Conservation (phyloP, 345 rosid genomes). For the Sisymbrium irio region DNA sequence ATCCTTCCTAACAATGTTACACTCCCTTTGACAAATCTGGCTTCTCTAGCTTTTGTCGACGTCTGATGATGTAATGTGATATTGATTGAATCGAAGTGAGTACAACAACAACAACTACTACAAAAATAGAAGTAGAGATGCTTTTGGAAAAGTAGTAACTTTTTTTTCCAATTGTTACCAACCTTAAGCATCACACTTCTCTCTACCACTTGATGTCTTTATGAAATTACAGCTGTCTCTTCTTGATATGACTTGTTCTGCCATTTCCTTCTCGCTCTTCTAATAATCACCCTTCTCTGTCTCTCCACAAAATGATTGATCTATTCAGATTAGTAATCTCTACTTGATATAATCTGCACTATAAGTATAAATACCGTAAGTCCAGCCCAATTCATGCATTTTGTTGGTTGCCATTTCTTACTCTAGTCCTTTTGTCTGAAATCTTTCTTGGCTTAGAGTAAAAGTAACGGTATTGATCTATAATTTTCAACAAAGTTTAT, state of each 20-base stretch:
- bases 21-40: constrained; percentile 30
- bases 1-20: constrained; percentile 30
- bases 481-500: constrained; percentile 6
- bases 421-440: not conserved
- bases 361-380: not conserved
- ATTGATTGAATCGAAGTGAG: constrained; percentile 25
- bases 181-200: constrained; percentile 37
- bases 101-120: constrained; percentile 27
- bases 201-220: constrained; percentile 37
- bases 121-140: constrained; percentile 31
- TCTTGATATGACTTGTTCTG: constrained; percentile 38
- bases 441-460: constrained; percentile 11
- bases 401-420: not conserved
- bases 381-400: not conserved
- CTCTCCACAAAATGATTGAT: constrained; percentile 30
- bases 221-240: constrained; percentile 39
- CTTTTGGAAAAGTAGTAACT: constrained; percentile 17
- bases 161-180: constrained; percentile 8
- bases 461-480: constrained; percentile 4
- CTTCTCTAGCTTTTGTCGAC: constrained; percentile 19
- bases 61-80: constrained; percentile 31
- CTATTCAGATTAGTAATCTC: not conserved
- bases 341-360: not conserved
- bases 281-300: constrained; percentile 19
- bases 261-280: constrained; percentile 29